Evolutionary conservation across 305 asterid species (phyloP), one percentile per base, ranked within the genome.

Genomic region (Andrographis paniculata): DNA sequence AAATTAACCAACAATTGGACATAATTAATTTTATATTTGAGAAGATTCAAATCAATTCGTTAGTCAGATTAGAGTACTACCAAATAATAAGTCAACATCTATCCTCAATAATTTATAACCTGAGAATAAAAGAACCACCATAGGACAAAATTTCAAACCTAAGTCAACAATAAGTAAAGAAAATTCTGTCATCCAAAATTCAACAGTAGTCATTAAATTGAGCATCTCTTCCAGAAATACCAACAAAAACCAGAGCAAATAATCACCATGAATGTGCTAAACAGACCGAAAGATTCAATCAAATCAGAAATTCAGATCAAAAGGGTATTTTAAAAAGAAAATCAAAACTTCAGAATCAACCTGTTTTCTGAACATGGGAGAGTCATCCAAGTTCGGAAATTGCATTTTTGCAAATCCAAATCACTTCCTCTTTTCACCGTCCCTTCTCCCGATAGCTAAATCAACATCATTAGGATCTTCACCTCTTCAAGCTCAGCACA

Each of bases 351-450:
- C 41, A 42, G 38, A 58, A 30, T 59, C 45, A 44, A 92, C 99
- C 99, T 93, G 96, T 55, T 93, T 87, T 37, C 97, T 94, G 79
- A 93, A 93, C 97, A 93, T 84, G 50, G 99, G 99, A 65, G 99
- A 93, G 73, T 93, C 97, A 71, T 93, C 99, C 53, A 93, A 96
- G 87, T 88, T 93, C 62, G 88, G 75, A 64, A 84, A 93, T 67
- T 85, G 92, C 97, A 87, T 87, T 71, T 66, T 72, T 73, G 51
- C 66, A 65, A 42, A 50, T 51, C 60, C 63, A 33, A 70, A 50
- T 61, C 50, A 59, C 51, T 42, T 14, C 33, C 55, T 35, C 9
- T 38, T 52, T 21, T 35, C 38, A 48, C 23, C 52, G 27, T 17
- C 63, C 56, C 63, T 58, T 36, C 35, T 38, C 49, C 54, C 42